Base-by-base conservation (phyloP, 768 basidiomycete genomes). In the Boletus pseudopeckii region DNA sequence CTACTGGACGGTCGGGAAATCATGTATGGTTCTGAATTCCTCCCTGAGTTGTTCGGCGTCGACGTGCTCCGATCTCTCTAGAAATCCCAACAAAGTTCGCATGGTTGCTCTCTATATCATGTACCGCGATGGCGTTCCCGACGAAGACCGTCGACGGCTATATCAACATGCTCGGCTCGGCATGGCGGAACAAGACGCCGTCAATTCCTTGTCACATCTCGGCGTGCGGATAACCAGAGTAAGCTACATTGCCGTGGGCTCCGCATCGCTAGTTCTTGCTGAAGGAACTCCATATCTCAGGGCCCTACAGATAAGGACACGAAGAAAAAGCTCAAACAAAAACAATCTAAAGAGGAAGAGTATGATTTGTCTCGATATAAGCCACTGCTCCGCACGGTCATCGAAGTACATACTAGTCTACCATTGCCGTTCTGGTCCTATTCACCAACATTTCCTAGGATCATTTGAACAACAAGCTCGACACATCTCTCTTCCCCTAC, bases 281-380 rank as follows among this genome's bases (percentile, higher is more conserved):
- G 13, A 54, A 11, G 26, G 39, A 18, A 46, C 9, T 18, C 7
- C 28, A 3, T 36, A 41, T 8, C 7, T 7, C 57, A 96, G 92
- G 79, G 80, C 6, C 80, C 88, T 2, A 76, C 77, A 8, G 92
- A 96, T 62, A 82, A 84, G 48, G 90, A 94, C 64, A 82, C 75
- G 30, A 89, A 84, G 76, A 90, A 86, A 71, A 86, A 83, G 57
- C 75, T 92, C 51, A 95, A 90, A 75, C 86, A 87, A 64, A 92
- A 88, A 67, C 68, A 75, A 26, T 76, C 65, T 50, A 62, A 66
- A n/a, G 92, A 92, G n/a, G 94, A 96, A 55, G 95, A 97, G 63
- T 99, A 98, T 65, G 96, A 98, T 59, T 81, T 99, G 32, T 98
- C 96, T 17, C 82, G 97, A 54, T 99, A 84, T 73, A 93, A 89